phyloP scores from a whole-genome alignment of 148 eudicot species.

The Vaccinium macrocarpon region DNA sequence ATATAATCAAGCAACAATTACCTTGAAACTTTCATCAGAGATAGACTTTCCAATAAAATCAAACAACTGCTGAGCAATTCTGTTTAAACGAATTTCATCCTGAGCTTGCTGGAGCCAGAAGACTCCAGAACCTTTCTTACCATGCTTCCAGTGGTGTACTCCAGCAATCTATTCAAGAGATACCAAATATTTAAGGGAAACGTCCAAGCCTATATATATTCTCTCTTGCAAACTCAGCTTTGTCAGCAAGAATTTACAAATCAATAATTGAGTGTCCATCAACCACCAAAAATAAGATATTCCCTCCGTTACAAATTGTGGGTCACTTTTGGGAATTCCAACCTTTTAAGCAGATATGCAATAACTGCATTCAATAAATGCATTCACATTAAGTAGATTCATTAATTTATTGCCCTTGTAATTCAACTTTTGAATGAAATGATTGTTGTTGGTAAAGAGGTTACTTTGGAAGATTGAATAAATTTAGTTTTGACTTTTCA shows the following conservation, averaged over 20 bases:
- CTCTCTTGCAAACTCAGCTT: neutral
- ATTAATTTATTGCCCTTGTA: too few relatives aligned
- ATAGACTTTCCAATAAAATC: constrained; percentile 93
- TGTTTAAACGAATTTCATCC: constrained; percentile 81
- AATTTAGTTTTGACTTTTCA: too few relatives aligned
- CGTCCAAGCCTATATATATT: neutral
- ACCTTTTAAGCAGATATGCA: too few relatives aligned
- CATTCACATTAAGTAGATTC: too few relatives aligned
- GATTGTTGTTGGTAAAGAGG: too few relatives aligned
- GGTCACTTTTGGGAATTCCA: too few relatives aligned
- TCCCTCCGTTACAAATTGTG: too few relatives aligned
- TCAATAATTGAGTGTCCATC: neutral
- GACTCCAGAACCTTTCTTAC: constrained; percentile 87
- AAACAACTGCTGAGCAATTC: constrained; percentile 83
- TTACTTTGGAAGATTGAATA: too few relatives aligned
- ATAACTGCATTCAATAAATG: too few relatives aligned
- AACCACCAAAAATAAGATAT: neutral
- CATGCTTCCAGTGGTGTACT: constrained; percentile 96
- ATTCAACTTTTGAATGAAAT: too few relatives aligned
- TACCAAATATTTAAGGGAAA: neutral
- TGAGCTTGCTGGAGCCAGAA: constrained; percentile 99
- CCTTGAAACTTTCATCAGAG: constrained; percentile 90
- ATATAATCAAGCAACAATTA: constrained; percentile 24
- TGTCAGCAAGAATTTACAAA: neutral
- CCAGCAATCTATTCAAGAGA: constrained; percentile 71